These are phyloP conservation scores for Coemansia furcata DNA, from an alignment of 192 early-diverging fungal species.

Conservation along the genomic window DNA sequence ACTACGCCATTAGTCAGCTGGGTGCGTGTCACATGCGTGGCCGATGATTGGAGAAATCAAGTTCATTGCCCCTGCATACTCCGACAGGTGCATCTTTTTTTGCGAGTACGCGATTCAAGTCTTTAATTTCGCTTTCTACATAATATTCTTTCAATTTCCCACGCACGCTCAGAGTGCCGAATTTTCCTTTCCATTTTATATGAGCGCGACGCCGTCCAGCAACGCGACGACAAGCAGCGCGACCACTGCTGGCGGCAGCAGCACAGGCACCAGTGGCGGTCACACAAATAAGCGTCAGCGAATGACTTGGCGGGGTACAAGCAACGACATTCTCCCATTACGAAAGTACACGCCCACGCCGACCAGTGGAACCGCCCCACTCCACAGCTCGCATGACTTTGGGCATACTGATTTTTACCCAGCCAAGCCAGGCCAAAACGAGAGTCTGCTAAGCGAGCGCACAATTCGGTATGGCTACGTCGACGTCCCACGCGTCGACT, in stretches of 20 bases:
- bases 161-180: neutral
- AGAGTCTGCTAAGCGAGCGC: constrained; percentile 57
- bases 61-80: neutral
- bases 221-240: constrained; percentile 1
- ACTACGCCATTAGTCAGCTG: constrained; percentile 4
- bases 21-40: constrained; percentile 5
- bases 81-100: neutral
- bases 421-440: constrained; percentile 39
- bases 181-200: neutral
- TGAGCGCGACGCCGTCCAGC: constrained; percentile 29
- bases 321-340: constrained; percentile 30
- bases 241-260: neutral
- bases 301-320: constrained; percentile 7
- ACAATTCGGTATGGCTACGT: constrained; percentile 67
- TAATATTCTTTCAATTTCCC: neutral
- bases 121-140: neutral
- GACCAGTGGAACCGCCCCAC: constrained; percentile 21
- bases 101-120: neutral
- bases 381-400: constrained; percentile 27
- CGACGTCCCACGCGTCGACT: constrained; percentile 48
- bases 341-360: constrained; percentile 46
- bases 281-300: constrained; percentile 15
- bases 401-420: constrained; percentile 60
- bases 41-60: neutral
- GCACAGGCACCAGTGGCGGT: neutral